Evolutionary conservation across 352 stramenopile species (phyloP).

Genomic region (Globisporangium parvum): DNA sequence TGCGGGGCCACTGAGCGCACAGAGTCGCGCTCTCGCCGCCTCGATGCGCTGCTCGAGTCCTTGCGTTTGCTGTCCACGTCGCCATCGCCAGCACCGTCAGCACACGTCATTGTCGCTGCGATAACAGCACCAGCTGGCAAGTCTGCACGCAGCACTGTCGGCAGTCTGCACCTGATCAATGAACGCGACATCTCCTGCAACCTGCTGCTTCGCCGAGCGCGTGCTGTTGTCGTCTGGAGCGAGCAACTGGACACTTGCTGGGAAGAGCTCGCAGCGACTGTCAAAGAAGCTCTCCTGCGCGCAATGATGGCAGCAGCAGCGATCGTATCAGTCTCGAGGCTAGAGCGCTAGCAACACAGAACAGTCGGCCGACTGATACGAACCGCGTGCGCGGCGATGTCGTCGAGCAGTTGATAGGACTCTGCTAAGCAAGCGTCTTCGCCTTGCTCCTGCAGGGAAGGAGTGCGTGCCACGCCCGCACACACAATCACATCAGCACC

Average conservation of each 20-base stretch:
- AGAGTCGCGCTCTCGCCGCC: slow-evolving; percentile 8
- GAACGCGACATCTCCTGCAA: slow-evolving; percentile 10
- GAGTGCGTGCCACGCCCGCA: background rate
- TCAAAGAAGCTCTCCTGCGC: slow-evolving; percentile 17
- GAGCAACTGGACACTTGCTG: slow-evolving; percentile 16
- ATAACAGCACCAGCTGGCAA: too few relatives aligned
- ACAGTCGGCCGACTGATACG: background rate
- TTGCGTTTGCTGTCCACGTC: slow-evolving; percentile 13
- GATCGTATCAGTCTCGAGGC: background rate
- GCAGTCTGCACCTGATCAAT: slow-evolving; percentile 7
- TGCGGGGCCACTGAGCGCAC: slow-evolving; percentile 1
- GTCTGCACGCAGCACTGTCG: background rate
- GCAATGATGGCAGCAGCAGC: background rate
- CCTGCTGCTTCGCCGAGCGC: background rate
- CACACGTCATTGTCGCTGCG: background rate
- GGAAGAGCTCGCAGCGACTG: slow-evolving; percentile 19
- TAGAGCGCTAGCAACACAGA: background rate
- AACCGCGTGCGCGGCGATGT: slow-evolving; percentile 18
- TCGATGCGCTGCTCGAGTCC: slow-evolving; percentile 14
- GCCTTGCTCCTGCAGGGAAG: slow-evolving; percentile 22
- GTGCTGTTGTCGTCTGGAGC: background rate
- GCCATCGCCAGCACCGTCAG: background rate
- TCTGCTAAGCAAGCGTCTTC: slow-evolving; percentile 12
- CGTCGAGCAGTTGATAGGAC: slow-evolving; percentile 14
- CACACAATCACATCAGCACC: background rate